Evolutionary conservation across 768 basidiomycete genomes (phyloP), one percentile per base, ranked within the genome.

Genomic region (Boletus rubroflammeus): DNA sequence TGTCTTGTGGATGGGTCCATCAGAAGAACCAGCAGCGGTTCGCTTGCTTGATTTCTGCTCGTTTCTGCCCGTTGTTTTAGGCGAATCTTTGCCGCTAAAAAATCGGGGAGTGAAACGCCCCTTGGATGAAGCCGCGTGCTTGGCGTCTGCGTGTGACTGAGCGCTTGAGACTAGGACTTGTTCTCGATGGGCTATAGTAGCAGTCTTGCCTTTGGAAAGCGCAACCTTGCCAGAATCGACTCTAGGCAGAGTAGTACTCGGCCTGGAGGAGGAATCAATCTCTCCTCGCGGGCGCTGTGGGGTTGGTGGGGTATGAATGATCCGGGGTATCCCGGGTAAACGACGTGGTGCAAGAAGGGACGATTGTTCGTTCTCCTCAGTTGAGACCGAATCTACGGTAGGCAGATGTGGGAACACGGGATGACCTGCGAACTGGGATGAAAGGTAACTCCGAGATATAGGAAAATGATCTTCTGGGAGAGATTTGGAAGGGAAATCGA

Each of bases 291-390:
- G 54, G 9, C 73, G 64, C 41, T 72, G 64, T 49, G 72, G 72
- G 25, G 72, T 73, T 36, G 72, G 70, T 36, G 72, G 73, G 46
- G 72, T 73, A 60, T 74, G 73, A 14, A 69, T 64, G 47, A 73
- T 73, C 28, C 54, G 60, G 36, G 72, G 72, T 62, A 71, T 66
- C n/a, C 17, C 26, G 35, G 58, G 60, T 26, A 59, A 56, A 43
- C 34, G 59, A 41, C 65, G 70, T n/a, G 64, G 55, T 15, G 67
- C 67, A 39, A 69, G 61, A 19, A 66, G 60, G 43, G 74, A 63
- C 17, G 68, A 57, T 5, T 53, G 65, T 3, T 60, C 64, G 39
- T 57, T 61, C 38, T 66, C 69, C 17, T 62, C 66, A 13, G 62
- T 64, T 6, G 66, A 55, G 7, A 31, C 57, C 0, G 70, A 70